Conservation (phyloP, 768 basidiomycete genomes). For the Kwoniella sp. region DNA sequence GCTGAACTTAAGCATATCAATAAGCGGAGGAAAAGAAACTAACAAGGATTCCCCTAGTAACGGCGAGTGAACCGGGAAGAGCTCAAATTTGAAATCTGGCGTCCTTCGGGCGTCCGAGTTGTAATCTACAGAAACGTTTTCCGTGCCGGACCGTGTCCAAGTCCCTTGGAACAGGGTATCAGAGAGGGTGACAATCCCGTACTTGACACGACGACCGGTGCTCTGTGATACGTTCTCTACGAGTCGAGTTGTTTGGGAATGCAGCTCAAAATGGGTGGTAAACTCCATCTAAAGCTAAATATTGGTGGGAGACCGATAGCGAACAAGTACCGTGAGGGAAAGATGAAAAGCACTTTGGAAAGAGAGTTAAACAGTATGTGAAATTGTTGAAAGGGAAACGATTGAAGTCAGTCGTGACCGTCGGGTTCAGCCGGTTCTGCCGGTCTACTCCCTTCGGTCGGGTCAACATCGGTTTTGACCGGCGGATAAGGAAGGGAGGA, state of each 20-base stretch:
- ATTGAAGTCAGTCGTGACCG: conserved; percentile 70
- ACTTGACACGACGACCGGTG: conserved; percentile 65
- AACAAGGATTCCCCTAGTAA: conserved; percentile 87
- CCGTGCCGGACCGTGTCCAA: conserved; percentile 72
- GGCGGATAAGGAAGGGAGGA: conserved; percentile 64
- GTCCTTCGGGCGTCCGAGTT: conserved; percentile 66
- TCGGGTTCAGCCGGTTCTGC: conserved; percentile 63
- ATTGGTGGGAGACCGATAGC: conserved; percentile 79
- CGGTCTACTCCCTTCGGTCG: conserved; percentile 64
- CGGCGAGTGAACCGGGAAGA: conserved; percentile 82
- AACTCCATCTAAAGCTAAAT: conserved; percentile 85
- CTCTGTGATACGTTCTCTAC: conserved; percentile 72
- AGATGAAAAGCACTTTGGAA: conserved; percentile 80
- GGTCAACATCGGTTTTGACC: conserved; percentile 71
- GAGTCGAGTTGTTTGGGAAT: conserved; percentile 85
- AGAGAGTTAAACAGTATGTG: conserved; percentile 79
- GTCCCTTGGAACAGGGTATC: conserved; percentile 78
- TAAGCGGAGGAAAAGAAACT: conserved; percentile 89
- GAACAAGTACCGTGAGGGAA: conserved; percentile 82
- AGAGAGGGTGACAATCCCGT: conserved; percentile 60
- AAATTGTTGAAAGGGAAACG: conserved; percentile 79
- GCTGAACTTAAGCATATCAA: conserved; percentile 87
- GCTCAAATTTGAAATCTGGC: conserved; percentile 82
- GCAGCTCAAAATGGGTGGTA: conserved; percentile 81
- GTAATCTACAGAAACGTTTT: conserved; percentile 78